Evolutionary conservation across 148 eudicot species (phyloP).

Genomic region (Fagopyrum homotropicum): DNA sequence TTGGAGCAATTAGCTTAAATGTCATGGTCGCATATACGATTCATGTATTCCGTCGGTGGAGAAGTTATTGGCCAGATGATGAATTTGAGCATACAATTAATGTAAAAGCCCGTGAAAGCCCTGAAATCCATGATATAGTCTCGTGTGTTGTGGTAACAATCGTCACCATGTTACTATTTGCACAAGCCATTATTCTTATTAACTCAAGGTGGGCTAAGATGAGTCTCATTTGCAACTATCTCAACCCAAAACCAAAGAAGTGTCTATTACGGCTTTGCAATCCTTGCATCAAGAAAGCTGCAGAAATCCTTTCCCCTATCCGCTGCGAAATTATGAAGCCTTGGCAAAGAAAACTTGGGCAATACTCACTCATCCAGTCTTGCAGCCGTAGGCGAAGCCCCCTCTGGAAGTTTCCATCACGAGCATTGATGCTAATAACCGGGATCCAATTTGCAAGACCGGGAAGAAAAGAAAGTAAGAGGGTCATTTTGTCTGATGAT

Average conservation of each 20-base stretch:
- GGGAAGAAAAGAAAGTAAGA: not conserved
- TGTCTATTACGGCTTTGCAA: not conserved
- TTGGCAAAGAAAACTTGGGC: not conserved
- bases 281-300: not conserved
- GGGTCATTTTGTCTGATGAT: not conserved
- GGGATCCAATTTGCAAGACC: not conserved
- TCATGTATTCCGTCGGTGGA: too few relatives aligned
- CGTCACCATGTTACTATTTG: not conserved
- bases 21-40: too few relatives aligned
- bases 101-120: too few relatives aligned
- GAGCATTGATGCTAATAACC: not conserved
- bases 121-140: not conserved
- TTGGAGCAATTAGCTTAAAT: not conserved
- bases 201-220: not conserved
- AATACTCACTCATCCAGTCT: not conserved
- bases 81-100: too few relatives aligned
- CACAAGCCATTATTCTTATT: not conserved
- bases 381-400: not conserved
- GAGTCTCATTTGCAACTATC: not conserved
- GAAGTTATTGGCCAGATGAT: too few relatives aligned
- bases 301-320: not conserved
- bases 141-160: not conserved
- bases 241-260: not conserved
- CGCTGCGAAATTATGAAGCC: not conserved
- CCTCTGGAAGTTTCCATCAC: not conserved